Conservation (phyloP, 495 filamentous ascomycete species). For the Lasiosphaeris hirsuta region DNA sequence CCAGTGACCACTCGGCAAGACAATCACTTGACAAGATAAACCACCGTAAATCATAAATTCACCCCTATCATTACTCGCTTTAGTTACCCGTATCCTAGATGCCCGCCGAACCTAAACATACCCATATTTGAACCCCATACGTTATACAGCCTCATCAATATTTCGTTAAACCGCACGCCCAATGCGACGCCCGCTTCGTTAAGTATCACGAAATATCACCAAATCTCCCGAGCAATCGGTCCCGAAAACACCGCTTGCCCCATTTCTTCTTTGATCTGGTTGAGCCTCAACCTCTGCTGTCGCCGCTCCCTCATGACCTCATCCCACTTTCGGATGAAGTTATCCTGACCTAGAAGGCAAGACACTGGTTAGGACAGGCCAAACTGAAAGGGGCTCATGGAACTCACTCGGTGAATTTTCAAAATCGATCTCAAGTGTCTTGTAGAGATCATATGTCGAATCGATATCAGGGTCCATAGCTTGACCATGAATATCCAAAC, state of each 20-base stretch:
- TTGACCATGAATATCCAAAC: conserved; percentile 29
- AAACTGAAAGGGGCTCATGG: background rate
- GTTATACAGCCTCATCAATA: background rate
- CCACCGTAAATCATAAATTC: no score
- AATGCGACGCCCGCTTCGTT: background rate
- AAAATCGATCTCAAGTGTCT: conserved; percentile 39
- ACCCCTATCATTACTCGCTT: no score
- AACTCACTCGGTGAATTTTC: conserved; percentile 34
- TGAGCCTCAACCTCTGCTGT: conserved; percentile 22
- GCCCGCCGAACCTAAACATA: background rate
- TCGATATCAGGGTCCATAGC: conserved; percentile 25
- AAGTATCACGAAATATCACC: conserved; percentile 4
- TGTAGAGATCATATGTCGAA: conserved; percentile 30
- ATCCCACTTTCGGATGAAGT: conserved; percentile 34
- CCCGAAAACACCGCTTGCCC: conserved; percentile 28
- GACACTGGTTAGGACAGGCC: background rate
- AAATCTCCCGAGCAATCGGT: conserved; percentile 25
- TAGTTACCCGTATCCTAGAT: no score
- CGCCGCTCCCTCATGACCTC: conserved; percentile 33
- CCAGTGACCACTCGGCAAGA: no score
- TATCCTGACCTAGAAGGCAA: conserved; percentile 24
- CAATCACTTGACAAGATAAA: no score
- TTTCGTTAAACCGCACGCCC: no score
- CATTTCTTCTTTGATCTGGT: conserved; percentile 33
- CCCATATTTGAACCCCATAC: background rate